phyloP scores from a whole-genome alignment of 116 monocot genomes.

The Papilionanthe hybrid region DNA sequence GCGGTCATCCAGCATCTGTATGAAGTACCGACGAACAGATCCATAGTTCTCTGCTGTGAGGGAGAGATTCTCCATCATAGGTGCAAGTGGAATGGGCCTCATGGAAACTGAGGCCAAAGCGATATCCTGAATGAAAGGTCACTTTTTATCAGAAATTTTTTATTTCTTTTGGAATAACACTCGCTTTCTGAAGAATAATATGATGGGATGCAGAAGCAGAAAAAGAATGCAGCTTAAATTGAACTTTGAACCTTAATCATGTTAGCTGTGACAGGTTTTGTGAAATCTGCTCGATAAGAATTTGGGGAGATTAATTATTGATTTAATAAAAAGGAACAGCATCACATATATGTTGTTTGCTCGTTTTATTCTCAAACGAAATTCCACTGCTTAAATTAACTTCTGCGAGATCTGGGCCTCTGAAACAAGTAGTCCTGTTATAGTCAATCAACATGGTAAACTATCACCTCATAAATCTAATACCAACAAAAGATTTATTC shows the following conservation, averaged over 20 bases:
- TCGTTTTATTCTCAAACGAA: no score
- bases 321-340: neutral
- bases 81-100: conserved; percentile 57
- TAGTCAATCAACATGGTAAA: no score
- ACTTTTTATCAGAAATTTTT: neutral
- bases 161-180: no score
- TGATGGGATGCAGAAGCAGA: conserved; percentile 1
- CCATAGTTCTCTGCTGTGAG: conserved; percentile 75
- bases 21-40: conserved; percentile 54
- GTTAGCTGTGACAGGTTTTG: neutral
- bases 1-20: conserved; percentile 79
- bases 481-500: no score
- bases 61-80: conserved; percentile 78
- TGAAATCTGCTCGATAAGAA: neutral
- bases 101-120: conserved; percentile 65
- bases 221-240: neutral
- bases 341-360: no score
- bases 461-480: no score
- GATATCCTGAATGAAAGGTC: conserved; percentile 49
- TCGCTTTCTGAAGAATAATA: neutral
- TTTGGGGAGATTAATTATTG: neutral
- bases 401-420: no score
- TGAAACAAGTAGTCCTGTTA: no score
- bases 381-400: no score
- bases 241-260: neutral